Percentiles rank a stretch among this genome's conserved stretches.
phyloP scores from a whole-genome alignment of 768 basidiomycete genomes.

The Infundibulicybe gibba region DNA sequence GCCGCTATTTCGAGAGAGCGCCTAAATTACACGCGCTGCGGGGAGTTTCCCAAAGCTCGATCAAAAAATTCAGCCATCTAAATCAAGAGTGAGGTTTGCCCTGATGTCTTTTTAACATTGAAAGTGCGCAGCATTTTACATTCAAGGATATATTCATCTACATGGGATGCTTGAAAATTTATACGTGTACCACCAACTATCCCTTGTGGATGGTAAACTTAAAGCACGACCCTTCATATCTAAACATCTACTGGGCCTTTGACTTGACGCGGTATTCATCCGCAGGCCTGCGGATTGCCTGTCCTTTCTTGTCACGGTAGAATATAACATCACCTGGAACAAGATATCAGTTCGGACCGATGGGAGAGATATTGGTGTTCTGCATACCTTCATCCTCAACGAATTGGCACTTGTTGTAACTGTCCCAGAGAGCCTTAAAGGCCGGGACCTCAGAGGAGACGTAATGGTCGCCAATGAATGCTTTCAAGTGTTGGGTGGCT shows the following conservation, averaged over 20 bases:
- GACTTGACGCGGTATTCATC: constrained; percentile 2
- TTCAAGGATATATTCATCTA: no score
- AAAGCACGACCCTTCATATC: no score
- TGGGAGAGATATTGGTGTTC: background rate
- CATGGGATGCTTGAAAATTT: no score
- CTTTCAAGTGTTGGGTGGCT: constrained; percentile 43
- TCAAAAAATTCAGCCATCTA: no score
- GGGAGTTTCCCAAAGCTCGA: no score
- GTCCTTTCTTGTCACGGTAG: constrained; percentile 37
- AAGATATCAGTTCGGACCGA: background rate
- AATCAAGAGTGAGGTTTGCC: no score
- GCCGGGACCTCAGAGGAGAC: constrained; percentile 30
- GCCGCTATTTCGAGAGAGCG: no score
- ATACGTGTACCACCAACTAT: no score
- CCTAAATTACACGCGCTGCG: no score
- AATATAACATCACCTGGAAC: constrained; percentile 33
- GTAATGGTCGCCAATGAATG: constrained; percentile 48
- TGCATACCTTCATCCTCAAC: constrained; percentile 48
- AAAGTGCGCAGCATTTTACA: no score
- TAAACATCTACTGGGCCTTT: background rate
- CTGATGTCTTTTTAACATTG: no score
- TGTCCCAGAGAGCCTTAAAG: constrained; percentile 46
- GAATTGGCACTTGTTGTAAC: constrained; percentile 52
- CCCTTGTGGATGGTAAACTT: no score
- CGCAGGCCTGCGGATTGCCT: constrained; percentile 27